Conservation (phyloP, 495 filamentous ascomycete species). For the Aspergillus ostianus region DNA sequence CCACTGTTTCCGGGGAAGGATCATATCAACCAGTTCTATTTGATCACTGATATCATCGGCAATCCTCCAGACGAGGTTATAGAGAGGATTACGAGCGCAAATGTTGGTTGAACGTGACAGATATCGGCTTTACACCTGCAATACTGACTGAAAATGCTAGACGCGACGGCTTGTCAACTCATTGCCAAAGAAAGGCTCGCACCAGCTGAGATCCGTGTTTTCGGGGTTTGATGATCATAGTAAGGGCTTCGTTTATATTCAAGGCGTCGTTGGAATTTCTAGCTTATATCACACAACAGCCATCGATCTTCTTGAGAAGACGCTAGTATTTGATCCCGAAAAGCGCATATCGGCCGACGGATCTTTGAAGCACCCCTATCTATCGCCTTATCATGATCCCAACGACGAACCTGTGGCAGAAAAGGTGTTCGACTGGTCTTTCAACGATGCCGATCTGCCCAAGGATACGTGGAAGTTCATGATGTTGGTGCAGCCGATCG, state of each 20-base stretch:
- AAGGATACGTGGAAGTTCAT: conserved; percentile 99
- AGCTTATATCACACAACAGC: conserved; percentile 48
- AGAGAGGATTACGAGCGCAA: conserved; percentile 94
- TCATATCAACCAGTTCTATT: conserved; percentile 98
- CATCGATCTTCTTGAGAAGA: conserved; percentile 87
- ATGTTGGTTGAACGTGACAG: conserved; percentile 55
- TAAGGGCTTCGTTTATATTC: conserved; percentile 37
- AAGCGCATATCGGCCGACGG: conserved; percentile 82
- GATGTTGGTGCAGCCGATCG: conserved; percentile 63
- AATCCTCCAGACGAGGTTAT: conserved; percentile 98
- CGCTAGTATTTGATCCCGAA: conserved; percentile 97
- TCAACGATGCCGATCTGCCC: conserved; percentile 94
- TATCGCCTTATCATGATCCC: conserved; percentile 94
- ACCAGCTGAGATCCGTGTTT: conserved; percentile 84
- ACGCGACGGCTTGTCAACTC: conserved; percentile 95
- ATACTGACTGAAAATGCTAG: conserved; percentile 40
- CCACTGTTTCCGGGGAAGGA: conserved; percentile 98
- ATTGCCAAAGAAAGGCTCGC: conserved; percentile 83
- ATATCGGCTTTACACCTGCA: background rate
- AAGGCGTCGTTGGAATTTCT: background rate
- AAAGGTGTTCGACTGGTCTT: conserved; percentile 99
- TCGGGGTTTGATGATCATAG: conserved; percentile 84
- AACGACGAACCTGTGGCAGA: conserved; percentile 91
- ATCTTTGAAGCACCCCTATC: conserved; percentile 84
- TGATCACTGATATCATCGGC: conserved; percentile 94